These are phyloP conservation scores for Xylaria venustula DNA, from an alignment of 495 filamentous ascomycete genomes.

Conservation along the genomic window DNA sequence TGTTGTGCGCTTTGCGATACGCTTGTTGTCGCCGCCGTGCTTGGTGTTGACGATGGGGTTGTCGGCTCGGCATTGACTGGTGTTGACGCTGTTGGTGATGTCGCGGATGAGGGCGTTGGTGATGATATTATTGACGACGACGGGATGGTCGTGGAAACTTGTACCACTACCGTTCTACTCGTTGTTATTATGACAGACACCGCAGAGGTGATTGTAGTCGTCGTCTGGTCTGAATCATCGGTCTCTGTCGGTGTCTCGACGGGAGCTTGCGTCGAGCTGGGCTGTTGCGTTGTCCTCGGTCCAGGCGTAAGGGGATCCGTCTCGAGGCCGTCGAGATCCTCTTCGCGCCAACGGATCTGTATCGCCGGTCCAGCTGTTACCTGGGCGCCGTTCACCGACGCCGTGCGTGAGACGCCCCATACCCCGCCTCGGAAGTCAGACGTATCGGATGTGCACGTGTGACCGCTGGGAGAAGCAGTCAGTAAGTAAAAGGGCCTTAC, in stretches of 20 bases:
- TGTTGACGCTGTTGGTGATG: too few species aligned
- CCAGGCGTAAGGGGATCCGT: slow-evolving; percentile 37
- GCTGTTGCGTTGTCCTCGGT: neutral
- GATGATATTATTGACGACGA: too few species aligned
- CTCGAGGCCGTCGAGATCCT: slow-evolving; percentile 33
- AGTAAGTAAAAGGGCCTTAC: neutral
- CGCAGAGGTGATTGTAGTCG: neutral
- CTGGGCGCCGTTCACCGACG: slow-evolving; percentile 15
- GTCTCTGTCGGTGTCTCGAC: neutral
- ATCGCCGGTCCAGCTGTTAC: slow-evolving; percentile 40
- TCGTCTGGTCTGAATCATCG: neutral
- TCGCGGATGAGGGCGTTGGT: too few species aligned
- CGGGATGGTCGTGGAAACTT: too few species aligned
- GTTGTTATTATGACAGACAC: too few species aligned
- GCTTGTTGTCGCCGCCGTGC: neutral
- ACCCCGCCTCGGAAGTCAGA: slow-evolving; percentile 41
- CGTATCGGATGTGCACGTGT: slow-evolving; percentile 38
- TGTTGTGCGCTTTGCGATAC: neutral
- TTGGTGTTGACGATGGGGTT: too few species aligned
- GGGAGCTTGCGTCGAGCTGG: neutral
- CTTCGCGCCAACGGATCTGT: slow-evolving; percentile 40
- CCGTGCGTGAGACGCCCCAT: slow-evolving; percentile 34
- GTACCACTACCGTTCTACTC: too few species aligned
- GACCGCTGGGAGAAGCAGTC: slow-evolving; percentile 24
- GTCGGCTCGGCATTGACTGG: too few species aligned